A percentile compares a stretch with the other conserved stretches of the same genome.
phyloP scores from a whole-genome alignment of 805 yeast species.

The Hanseniaspora taiwanica region DNA sequence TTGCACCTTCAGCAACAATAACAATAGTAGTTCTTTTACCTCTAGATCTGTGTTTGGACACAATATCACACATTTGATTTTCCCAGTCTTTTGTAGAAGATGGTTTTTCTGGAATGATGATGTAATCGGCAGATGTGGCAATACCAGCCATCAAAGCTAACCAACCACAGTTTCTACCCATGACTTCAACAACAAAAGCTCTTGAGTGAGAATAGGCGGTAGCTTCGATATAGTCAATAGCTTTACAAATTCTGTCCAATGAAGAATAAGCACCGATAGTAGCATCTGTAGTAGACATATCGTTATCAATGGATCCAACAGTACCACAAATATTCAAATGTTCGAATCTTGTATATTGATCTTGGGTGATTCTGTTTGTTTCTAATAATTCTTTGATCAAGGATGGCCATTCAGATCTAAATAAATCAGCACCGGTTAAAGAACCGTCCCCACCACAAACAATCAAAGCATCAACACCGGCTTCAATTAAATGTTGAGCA shows the following conservation, averaged over 20 bases:
- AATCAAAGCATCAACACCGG: slow-evolving; percentile 65
- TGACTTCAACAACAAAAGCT: slow-evolving; percentile 95
- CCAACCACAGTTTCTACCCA: slow-evolving; percentile 99
- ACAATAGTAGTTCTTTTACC: slow-evolving; percentile 94
- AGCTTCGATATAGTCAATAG: slow-evolving; percentile 87
- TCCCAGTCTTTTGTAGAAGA: slow-evolving; percentile 66
- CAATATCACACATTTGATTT: slow-evolving; percentile 62
- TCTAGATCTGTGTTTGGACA: slow-evolving; percentile 62
- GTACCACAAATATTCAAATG: slow-evolving; percentile 60
- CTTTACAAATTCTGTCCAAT: slow-evolving; percentile 57
- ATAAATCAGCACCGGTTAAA: slow-evolving; percentile 68
- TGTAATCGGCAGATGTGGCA: slow-evolving; percentile 90
- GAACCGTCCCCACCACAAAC: slow-evolving; percentile 84
- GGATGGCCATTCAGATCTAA: slow-evolving; percentile 68
- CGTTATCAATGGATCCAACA: slow-evolving; percentile 77
- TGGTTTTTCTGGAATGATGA: slow-evolving; percentile 90
- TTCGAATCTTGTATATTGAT: slow-evolving; percentile 34
- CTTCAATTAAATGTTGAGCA: slow-evolving; percentile 49
- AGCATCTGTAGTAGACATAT: slow-evolving; percentile 74
- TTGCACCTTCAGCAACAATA: slow-evolving; percentile 97
- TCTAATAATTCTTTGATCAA: slow-evolving; percentile 43
- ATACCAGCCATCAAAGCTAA: slow-evolving; percentile 94
- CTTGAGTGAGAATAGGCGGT: slow-evolving; percentile 95
- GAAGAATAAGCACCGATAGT: slow-evolving; percentile 77
- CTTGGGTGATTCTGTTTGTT: slow-evolving; percentile 31